A percentile compares a stretch with the other conserved stretches of the same genome.
Conservation (phyloP, 345 rosid genomes). For the Clarkia xantiana region DNA sequence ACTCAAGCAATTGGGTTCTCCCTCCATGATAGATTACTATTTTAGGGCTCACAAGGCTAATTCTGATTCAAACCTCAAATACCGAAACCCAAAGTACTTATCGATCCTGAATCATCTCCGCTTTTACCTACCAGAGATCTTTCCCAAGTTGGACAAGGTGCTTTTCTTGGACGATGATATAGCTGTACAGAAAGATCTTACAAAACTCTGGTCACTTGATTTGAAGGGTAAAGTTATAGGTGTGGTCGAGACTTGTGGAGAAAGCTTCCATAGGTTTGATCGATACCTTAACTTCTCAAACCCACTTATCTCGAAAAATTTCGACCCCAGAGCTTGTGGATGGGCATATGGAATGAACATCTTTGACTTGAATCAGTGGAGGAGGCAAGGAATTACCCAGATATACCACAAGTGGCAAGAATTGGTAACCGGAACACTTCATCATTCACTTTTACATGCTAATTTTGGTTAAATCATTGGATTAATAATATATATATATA, state of each 20-base stretch:
- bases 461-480: no score
- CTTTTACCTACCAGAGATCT: constrained; percentile 60
- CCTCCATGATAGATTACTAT: constrained; percentile 12
- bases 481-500: no score
- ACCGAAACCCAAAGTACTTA: constrained; percentile 37
- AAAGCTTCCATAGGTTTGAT: no score
- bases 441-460: no score
- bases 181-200: constrained; percentile 63
- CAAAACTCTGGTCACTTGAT: constrained; percentile 47
- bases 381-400: no score
- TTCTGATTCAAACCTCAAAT: constrained; percentile 16
- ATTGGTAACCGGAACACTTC: no score
- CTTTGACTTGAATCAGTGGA: no score
- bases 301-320: no score
- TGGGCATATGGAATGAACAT: no score
- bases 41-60: constrained; percentile 11
- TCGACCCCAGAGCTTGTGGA: no score
- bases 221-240: constrained; percentile 73
- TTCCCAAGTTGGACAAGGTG: constrained; percentile 37
- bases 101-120: constrained; percentile 56
- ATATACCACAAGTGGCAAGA: no score
- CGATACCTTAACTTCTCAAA: no score
- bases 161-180: constrained; percentile 74
- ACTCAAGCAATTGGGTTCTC: constrained; percentile 68
- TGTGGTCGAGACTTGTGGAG: not conserved